Conservation (phyloP, 106 monocot species). For the Dendrobium officinale region DNA sequence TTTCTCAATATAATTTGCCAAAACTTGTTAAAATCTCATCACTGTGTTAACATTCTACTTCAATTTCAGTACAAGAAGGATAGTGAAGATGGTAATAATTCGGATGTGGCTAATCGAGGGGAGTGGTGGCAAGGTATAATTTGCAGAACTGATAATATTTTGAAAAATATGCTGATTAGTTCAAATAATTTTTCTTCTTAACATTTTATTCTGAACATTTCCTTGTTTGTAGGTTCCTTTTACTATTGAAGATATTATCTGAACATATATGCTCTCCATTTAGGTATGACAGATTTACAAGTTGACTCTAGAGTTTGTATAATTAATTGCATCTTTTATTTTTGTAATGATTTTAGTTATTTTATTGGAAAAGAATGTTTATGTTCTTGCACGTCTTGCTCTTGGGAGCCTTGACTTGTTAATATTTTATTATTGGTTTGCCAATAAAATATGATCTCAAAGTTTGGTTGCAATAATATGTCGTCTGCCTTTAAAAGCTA, state of each 20-base stretch:
- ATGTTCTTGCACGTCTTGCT: background rate
- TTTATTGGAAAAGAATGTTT: background rate
- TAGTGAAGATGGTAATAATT: slow-evolving; percentile 9
- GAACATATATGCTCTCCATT: slow-evolving; percentile 4
- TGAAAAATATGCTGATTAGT: background rate
- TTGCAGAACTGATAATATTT: background rate
- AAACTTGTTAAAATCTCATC: background rate
- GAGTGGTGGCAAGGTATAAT: slow-evolving; percentile 31
- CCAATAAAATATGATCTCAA: background rate
- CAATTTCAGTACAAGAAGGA: slow-evolving; percentile 14
- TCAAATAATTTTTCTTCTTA: background rate
- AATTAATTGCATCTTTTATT: background rate
- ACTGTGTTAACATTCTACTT: background rate
- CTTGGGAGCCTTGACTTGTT: background rate
- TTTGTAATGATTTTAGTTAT: background rate
- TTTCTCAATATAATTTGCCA: background rate
- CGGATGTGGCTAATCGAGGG: slow-evolving; percentile 7
- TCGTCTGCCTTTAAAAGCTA: no score
- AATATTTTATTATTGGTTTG: background rate
- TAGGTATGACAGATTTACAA: background rate
- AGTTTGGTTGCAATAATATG: no score
- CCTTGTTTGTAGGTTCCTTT: slow-evolving; percentile 11
- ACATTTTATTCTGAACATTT: background rate
- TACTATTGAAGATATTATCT: slow-evolving; percentile 14
- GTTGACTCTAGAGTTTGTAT: background rate